Evolutionary conservation across 169 alveolate species (phyloP), one percentile per base, ranked within the genome.

Genomic region (Cryptosporidium sp.): DNA sequence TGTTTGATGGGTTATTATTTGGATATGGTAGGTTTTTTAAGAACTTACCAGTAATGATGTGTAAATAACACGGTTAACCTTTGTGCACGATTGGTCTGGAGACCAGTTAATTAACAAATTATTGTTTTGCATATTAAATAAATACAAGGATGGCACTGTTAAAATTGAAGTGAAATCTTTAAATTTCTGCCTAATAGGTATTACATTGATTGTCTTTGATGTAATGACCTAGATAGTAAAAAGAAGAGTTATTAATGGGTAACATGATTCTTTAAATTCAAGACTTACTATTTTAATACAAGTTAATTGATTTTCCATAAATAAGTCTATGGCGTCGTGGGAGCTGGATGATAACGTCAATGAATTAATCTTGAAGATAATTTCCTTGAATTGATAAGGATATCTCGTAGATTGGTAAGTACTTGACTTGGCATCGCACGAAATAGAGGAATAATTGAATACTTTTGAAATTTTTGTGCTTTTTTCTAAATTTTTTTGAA

Each of bases 281-380:
- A 16, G 48, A 73, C 86, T 73, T 73, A 73, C 86, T 9, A 73
- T 73, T 73, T 31, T 73, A 3, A 43, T 59, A 29, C 62, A 73
- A 18, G 69, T 58, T 41, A 73, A 23, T 31, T 52, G 71, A 18
- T 31, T 59, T 7, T 41, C 18, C 31, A 52, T 33, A 31, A 73
- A 33, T 37, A 33, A 73, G 33, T 33, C 41, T 3, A 73, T 41
- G 7, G 61, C 12, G 3, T 58, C 43, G 21, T 52, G 23, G 8
- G 71, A 73, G 21, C 58, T 73, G 43, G 37, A 52, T 52, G 86
- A 73, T 14, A 73, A 23, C 16, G 39, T 58, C 23, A 73, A 59
- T 37, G 86, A 73, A 16, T 73, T 21, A 10, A 73, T 55, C 48
- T 31, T 73, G 51, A 73, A 73, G n/a, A 73, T 10, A 21, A 26